Percentiles rank a stretch among this genome's conserved stretches.
phyloP scores from a whole-genome alignment of 2,329 filamentous ascomycete genomes.

The Elsinoe batatas region DNA sequence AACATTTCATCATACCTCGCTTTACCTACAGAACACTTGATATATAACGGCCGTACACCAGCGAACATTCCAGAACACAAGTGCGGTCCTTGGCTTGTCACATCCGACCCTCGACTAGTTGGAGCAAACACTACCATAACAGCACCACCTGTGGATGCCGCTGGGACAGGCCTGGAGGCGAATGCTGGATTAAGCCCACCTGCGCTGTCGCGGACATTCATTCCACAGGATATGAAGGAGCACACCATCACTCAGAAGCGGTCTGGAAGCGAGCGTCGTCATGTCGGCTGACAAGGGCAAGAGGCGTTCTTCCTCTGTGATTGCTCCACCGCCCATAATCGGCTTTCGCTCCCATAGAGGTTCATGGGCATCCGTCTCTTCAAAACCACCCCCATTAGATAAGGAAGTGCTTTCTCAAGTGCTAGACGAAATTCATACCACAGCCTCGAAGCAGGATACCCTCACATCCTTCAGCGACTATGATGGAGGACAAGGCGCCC shows the following conservation, averaged over 20 bases:
- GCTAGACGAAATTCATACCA: conserved; percentile 78
- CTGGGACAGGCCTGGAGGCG: background rate
- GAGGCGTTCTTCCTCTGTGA: conserved; percentile 20
- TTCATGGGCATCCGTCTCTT: conserved; percentile 31
- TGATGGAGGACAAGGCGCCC: conserved; percentile 52
- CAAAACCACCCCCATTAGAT: conserved; percentile 40
- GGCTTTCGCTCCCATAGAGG: conserved; percentile 27
- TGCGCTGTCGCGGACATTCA: background rate
- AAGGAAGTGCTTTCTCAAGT: conserved; percentile 66
- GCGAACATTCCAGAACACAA: background rate
- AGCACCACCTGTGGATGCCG: background rate
- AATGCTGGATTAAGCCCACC: background rate
- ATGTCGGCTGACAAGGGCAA: conserved; percentile 20
- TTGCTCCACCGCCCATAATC: conserved; percentile 23
- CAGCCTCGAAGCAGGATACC: conserved; percentile 73
- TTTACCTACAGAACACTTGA: background rate
- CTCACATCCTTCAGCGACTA: conserved; percentile 94
- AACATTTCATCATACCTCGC: background rate
- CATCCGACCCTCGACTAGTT: too few species aligned
- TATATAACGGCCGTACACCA: background rate
- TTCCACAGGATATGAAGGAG: background rate
- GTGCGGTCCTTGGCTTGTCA: too few species aligned
- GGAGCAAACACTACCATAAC: background rate
- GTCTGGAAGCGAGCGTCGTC: conserved; percentile 6
- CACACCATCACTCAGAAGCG: background rate